Conservation (phyloP, 1,284 basidiomycete species). For the Mrakiaceae sp. region DNA sequence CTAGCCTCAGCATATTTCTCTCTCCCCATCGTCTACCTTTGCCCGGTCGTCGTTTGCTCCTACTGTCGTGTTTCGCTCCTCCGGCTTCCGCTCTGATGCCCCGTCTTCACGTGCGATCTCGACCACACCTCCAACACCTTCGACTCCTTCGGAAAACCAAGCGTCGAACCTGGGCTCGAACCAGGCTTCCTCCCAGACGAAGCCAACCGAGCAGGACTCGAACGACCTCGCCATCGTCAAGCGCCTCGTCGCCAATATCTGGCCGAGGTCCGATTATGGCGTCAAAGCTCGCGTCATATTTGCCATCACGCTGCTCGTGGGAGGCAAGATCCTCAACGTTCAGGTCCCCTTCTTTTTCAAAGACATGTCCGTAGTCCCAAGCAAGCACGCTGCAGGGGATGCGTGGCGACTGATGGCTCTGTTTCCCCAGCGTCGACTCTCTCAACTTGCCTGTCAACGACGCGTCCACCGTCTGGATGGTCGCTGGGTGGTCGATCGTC, state of each 20-base stretch:
- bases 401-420: no score
- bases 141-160: no score
- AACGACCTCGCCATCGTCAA: slow-evolving; percentile 36
- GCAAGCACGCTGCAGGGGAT: background rate
- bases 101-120: no score
- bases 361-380: slow-evolving; percentile 38
- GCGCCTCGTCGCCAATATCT: slow-evolving; percentile 44
- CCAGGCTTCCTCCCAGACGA: no score
- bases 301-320: slow-evolving; percentile 69
- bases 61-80: no score
- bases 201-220: no score
- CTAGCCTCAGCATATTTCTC: no score
- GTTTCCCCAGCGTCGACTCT: slow-evolving; percentile 48
- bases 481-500: slow-evolving; percentile 77
- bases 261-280: slow-evolving; percentile 43
- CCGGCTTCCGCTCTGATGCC: no score
- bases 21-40: no score
- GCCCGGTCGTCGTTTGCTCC: no score
- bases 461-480: slow-evolving; percentile 72
- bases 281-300: slow-evolving; percentile 63
- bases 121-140: no score
- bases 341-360: slow-evolving; percentile 98
- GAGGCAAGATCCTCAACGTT: slow-evolving; percentile 89
- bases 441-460: slow-evolving; percentile 74
- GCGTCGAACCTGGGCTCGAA: no score